A percentile compares a stretch with the other conserved stretches of the same genome.
These are phyloP conservation scores for Cercospora zeae-maydis DNA, from an alignment of 2,329 filamentous ascomycete genomes.

Conservation along the genomic window DNA sequence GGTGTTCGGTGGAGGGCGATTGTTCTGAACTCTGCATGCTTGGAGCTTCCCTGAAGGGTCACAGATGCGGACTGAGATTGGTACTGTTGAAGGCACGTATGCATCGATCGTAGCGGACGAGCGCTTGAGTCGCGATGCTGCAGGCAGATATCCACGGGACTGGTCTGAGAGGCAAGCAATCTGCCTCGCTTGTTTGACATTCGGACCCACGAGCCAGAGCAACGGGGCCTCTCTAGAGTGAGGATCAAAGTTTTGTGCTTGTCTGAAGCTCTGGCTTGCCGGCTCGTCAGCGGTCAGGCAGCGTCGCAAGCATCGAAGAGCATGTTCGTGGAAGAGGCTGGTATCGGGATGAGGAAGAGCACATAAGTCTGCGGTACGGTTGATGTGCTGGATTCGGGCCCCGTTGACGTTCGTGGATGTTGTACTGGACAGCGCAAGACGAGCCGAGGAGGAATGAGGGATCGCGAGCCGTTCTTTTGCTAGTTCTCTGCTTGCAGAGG, in stretches of 20 bases:
- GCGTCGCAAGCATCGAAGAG: neutral
- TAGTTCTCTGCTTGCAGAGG: constrained; percentile 8
- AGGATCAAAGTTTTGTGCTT: constrained; percentile 91
- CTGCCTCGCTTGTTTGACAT: neutral
- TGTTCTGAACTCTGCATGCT: constrained; percentile 20
- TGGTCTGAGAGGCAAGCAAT: neutral
- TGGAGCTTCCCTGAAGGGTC: constrained; percentile 15
- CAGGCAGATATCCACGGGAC: neutral
- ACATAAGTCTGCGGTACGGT: neutral
- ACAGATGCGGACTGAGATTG: neutral
- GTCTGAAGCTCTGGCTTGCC: constrained; percentile 54
- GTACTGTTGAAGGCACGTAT: constrained; percentile 7
- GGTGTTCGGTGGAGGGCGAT: constrained; percentile 12
- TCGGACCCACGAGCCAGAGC: constrained; percentile 24
- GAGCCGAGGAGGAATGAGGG: constrained; percentile 8
- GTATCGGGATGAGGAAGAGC: neutral
- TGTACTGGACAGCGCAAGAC: neutral
- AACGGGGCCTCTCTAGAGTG: constrained; percentile 84
- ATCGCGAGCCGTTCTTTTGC: constrained; percentile 11
- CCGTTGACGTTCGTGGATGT: neutral
- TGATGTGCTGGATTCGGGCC: constrained; percentile 1
- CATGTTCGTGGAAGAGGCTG: neutral
- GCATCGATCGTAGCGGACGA: neutral
- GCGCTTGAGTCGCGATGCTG: neutral
- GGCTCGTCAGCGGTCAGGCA: constrained; percentile 13